These are phyloP conservation scores for Cladobotryum mycophilum DNA, from an alignment of 2,329 filamentous ascomycete species.

Conservation along the genomic window DNA sequence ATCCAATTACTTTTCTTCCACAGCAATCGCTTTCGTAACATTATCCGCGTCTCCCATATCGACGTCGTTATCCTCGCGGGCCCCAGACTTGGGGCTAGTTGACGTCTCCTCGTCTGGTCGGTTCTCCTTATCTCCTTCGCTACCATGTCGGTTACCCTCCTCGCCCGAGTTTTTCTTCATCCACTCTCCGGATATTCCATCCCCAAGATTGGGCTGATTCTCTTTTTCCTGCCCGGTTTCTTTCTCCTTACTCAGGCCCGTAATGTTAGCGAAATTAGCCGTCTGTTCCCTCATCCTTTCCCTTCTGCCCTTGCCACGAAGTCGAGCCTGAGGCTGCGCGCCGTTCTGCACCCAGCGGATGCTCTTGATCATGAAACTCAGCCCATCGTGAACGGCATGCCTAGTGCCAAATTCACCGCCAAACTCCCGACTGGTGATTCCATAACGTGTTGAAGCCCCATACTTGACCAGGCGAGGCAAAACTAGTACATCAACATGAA, in stretches of 20 bases:
- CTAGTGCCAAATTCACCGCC: conserved; percentile 44
- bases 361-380: conserved; percentile 79
- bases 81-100: conserved; percentile 3
- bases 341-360: conserved; percentile 82
- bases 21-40: conserved; percentile 3
- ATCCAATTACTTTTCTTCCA: conserved; percentile 13
- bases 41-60: conserved; percentile 24
- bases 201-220: conserved; percentile 12
- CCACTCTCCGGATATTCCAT: conserved; percentile 30
- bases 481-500: conserved; percentile 82
- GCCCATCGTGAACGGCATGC: conserved; percentile 64
- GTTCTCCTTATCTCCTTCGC: conserved; percentile 45
- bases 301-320: conserved; percentile 49
- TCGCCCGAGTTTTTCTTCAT: conserved; percentile 23
- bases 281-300: conserved; percentile 53
- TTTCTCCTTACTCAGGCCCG: conserved; percentile 19
- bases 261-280: conserved; percentile 26
- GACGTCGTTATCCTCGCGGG: conserved; percentile 21
- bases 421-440: conserved; percentile 77
- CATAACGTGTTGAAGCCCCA: conserved; percentile 65
- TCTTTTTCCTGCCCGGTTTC: conserved; percentile 13
- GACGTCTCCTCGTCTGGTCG: conserved; percentile 18
- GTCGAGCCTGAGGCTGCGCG: conserved; percentile 50
- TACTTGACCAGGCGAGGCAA: conserved; percentile 76
- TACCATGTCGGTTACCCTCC: conserved; percentile 23